phyloP scores from a whole-genome alignment of 129 eudicot genomes.

The Pittosporum tobira region DNA sequence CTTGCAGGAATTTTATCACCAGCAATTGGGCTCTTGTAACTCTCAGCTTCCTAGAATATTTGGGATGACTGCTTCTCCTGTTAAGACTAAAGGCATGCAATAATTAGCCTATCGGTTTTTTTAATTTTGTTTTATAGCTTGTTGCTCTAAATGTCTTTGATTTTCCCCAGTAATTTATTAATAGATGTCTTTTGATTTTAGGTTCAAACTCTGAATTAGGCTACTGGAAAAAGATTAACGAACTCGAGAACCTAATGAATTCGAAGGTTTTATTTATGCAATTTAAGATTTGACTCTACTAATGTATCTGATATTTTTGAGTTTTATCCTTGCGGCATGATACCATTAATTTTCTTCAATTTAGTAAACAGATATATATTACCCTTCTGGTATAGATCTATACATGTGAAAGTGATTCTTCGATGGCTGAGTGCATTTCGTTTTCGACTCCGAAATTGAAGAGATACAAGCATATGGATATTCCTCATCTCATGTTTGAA shows the following conservation, averaged over 20 bases:
- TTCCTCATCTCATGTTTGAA: conserved; percentile 16
- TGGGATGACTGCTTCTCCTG: conserved; percentile 96
- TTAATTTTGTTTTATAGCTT: background rate
- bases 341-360: too few relatives aligned
- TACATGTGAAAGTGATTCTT: conserved; percentile 61
- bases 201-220: conserved; percentile 30
- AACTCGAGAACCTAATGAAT: conserved; percentile 62
- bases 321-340: too few relatives aligned
- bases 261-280: conserved; percentile 97
- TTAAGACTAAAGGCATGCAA: conserved; percentile 68
- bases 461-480: conserved; percentile 32
- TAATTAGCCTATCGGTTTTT: too few relatives aligned
- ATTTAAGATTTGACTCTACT: too few relatives aligned
- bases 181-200: conserved; percentile 11
- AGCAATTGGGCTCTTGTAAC: conserved; percentile 10
- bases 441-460: conserved; percentile 38
- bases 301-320: too few relatives aligned
- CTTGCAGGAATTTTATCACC: conserved; percentile 78
- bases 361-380: conserved; percentile 7
- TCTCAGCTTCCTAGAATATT: conserved; percentile 64
- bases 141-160: background rate
- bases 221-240: conserved; percentile 55
- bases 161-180: background rate
- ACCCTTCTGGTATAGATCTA: conserved; percentile 48
- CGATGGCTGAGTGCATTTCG: conserved; percentile 40